Base-by-base conservation (phyloP, 495 filamentous ascomycete genomes). In the Penicillium steckii region DNA sequence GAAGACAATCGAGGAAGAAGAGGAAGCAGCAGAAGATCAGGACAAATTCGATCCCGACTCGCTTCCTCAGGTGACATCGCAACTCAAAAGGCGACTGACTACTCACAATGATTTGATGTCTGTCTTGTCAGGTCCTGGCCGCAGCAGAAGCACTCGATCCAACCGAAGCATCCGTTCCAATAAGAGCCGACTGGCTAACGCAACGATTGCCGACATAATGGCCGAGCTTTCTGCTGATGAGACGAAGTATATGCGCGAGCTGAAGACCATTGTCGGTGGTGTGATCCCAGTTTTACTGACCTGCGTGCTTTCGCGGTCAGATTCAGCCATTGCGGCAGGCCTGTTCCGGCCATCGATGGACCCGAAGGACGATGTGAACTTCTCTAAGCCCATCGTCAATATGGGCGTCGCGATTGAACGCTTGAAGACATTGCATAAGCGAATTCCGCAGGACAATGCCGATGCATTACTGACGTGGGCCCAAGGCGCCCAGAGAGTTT, bases 91-190 rank as follows among this genome's bases (percentile, higher is more conserved):
- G 57, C 80, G 88, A 50, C 80, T 94, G 13, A 94, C 95, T 2
- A 96, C 90, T 35, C 91, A 97, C 70, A 90, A 90, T 10, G 95
- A 97, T 67, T 76, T 97, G 13, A 88, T 97, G 32, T 97, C 94
- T 7, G 89, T 96, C 21, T 76, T 97, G 6, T 97, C 95, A 0
- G 70, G 87, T 38, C 83, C 90, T 2, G 80, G 79, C 44, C 76
- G 80, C 53, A 84, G 75, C 27, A 81, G 73, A 56, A 92, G 87
- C 65, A 80, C 84, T 50, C 77, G 81, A 46, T 90, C 89, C 23
- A 78, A 82, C 7, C 76, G 82, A 38, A 91, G 90, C 60, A 81
- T 93, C 30, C 82, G 89, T 53, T 84, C 87, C 12, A 84, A 79
- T 58, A 82, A 84, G 44, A 88, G 80, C 56, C 83, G 81, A 13